phyloP scores from a whole-genome alignment of 1,284 basidiomycete species.

The Leccinum fallax region DNA sequence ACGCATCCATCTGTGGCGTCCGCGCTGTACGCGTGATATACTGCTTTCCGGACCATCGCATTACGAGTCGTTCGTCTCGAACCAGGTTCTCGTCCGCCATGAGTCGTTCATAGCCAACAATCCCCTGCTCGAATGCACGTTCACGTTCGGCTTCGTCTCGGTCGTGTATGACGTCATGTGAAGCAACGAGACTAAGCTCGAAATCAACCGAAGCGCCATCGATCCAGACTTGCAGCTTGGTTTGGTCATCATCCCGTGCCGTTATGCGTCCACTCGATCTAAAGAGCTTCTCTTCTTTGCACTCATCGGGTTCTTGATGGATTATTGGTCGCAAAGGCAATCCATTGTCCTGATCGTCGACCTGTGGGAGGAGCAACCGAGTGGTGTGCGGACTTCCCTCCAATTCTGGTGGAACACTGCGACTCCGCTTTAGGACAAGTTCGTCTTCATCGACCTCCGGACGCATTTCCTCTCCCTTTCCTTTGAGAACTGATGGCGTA shows the following conservation, averaged over 20 bases:
- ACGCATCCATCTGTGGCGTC: conserved; percentile 66
- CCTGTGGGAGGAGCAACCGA: conserved; percentile 36
- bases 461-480: conserved; percentile 18
- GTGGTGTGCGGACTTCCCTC: conserved; percentile 43
- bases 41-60: conserved; percentile 66
- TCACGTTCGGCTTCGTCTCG: conserved; percentile 55
- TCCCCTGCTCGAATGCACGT: conserved; percentile 53
- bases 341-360: conserved; percentile 35
- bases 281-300: conserved; percentile 31
- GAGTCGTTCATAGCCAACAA: conserved; percentile 57
- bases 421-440: conserved; percentile 43
- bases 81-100: conserved; percentile 57
- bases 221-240: conserved; percentile 56
- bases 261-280: conserved; percentile 56
- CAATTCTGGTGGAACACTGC: conserved; percentile 57
- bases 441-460: conserved; percentile 32
- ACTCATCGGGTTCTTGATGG: conserved; percentile 5
- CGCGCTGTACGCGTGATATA: conserved; percentile 65
- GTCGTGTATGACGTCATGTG: conserved; percentile 38
- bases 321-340: neutral
- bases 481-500: conserved; percentile 35
- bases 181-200: conserved; percentile 57
- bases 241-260: conserved; percentile 52
- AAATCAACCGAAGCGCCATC: conserved; percentile 59
- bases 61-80: conserved; percentile 58